phyloP scores from a whole-genome alignment of 1,284 basidiomycete genomes.

The Megacollybia platyphylla region DNA sequence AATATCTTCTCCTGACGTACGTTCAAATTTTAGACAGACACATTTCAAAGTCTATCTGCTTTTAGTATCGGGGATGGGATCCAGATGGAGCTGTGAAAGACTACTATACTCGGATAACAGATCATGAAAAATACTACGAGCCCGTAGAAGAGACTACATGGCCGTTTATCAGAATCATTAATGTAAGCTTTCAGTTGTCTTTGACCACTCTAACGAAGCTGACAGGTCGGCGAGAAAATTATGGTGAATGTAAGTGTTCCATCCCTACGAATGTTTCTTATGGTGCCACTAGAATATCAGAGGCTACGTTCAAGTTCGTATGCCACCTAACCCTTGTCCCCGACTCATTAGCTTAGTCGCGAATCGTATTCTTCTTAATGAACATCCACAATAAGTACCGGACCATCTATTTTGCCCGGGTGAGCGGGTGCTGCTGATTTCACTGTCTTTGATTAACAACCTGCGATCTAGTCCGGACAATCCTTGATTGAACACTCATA shows the following conservation, averaged over 20 bases:
- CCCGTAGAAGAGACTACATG: slow-evolving; percentile 76
- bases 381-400: slow-evolving; percentile 91
- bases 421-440: slow-evolving; percentile 22
- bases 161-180: slow-evolving; percentile 94
- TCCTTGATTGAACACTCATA: slow-evolving; percentile 97
- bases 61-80: slow-evolving; percentile 85
- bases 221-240: slow-evolving; percentile 83
- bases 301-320: slow-evolving; percentile 66
- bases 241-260: slow-evolving; percentile 65
- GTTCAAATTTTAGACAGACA: slow-evolving; percentile 16
- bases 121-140: slow-evolving; percentile 84
- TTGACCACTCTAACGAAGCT: slow-evolving; percentile 1
- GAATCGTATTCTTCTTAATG: slow-evolving; percentile 96
- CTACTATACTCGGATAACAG: slow-evolving; percentile 82
- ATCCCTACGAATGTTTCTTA: no score
- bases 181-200: slow-evolving; percentile 34
- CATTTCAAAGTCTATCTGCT: slow-evolving; percentile 1
- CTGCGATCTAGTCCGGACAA: slow-evolving; percentile 63
- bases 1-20: slow-evolving; percentile 91
- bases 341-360: slow-evolving; percentile 38
- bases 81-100: slow-evolving; percentile 85
- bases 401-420: slow-evolving; percentile 88
- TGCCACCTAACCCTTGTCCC: background rate
- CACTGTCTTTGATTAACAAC: background rate
- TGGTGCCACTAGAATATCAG: slow-evolving; percentile 59